A percentile compares a stretch with the other conserved stretches of the same genome.
Evolutionary conservation across 129 eudicot genomes (phyloP).

Genomic region (Daucus carota): DH1_v3.0 NC_030387.2:7228001-7228500

Average conservation of each 20-base stretch:
- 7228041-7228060: too few species aligned
- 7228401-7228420: not conserved
- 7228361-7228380: not conserved
- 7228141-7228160: not conserved
- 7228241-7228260: too few species aligned
- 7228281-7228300: not conserved
- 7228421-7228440: conserved; percentile 32
- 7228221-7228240: too few species aligned
- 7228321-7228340: not conserved
- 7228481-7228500: conserved; percentile 63
- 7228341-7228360: not conserved
- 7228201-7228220: too few species aligned
- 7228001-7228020: not conserved
- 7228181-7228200: not conserved
- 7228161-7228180: not conserved
- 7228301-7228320: not conserved
- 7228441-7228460: conserved; percentile 60
- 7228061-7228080: too few species aligned
- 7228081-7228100: too few species aligned
- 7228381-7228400: not conserved
- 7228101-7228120: too few species aligned
- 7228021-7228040: too few species aligned
- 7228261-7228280: too few species aligned
- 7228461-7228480: conserved; percentile 75
- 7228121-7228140: not conserved